Evolutionary conservation across 345 rosid species (phyloP), one percentile per base, ranked within the genome.

Genomic region (Euphorbia pulcherrima): DNA sequence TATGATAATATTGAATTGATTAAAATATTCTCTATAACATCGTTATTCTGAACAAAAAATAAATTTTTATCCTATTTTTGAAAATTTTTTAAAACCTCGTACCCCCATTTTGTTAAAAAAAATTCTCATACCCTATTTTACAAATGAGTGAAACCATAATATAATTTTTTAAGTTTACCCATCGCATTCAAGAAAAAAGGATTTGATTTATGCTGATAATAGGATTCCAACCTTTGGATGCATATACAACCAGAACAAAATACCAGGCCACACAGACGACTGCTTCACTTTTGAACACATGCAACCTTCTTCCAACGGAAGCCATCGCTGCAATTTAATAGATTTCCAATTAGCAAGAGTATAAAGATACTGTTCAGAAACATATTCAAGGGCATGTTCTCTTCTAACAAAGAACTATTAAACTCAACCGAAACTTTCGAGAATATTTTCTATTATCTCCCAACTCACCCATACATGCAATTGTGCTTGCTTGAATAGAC

Each of bases 211-310:
- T 30, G 27, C 1, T 51, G 27, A 51, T 52, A 37, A 17, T 54
- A 41, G 17, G 10, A 70, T 35, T 55, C 82, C 29, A 72, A 91
- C 97, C 96, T 90, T 91, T 54, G 99, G 99, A 82, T 91, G 99
- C 99, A 94, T 91, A 70, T 94, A 94, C 63, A 94, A 64, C 99
- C 99, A 94, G 77, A 91, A 89, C 9, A 82, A 86, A 37, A 94
- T 78, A 62, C 83, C 86, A 67, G 73, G 76, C 96, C 93, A 88
- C 21, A 94, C 71, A 59, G 80, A 61, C 50, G 78, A 83, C 16
- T 84, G 83, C 82, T 78, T 79, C 48, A 94, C 70, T 72, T 79
- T 79, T 27, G 85, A 82, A 72, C 99, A 88, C 97, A 88, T 94
- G 52, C 97, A 94, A 75, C 91, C 99, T 73, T 88, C 96, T 68